These are phyloP conservation scores for Paraglomus occultum DNA, from an alignment of 192 early-diverging fungal species.

Conservation along the genomic window DNA sequence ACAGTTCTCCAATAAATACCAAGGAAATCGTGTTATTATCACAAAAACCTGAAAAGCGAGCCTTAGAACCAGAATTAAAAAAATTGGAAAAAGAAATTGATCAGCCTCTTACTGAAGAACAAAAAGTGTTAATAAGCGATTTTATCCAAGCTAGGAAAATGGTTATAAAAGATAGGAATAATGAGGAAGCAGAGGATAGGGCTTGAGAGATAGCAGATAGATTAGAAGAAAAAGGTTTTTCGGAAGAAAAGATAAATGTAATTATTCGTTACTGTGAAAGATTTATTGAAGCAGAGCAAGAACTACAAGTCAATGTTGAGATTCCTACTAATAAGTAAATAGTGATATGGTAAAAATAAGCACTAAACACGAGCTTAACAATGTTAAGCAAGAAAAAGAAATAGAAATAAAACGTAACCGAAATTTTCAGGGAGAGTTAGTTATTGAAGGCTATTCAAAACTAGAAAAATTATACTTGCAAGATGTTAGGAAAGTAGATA, in stretches of 20 bases:
- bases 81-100: no score
- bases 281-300: conserved; percentile 8
- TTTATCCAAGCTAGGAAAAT: neutral
- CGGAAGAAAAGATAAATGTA: neutral
- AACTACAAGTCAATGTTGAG: neutral
- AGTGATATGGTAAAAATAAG: neutral
- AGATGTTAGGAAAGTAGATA: neutral
- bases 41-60: no score
- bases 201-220: neutral
- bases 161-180: neutral
- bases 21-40: no score
- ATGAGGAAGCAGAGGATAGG: neutral
- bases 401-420: conserved; percentile 4
- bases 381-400: conserved; percentile 1
- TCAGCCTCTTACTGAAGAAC: neutral
- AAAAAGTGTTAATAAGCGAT: neutral
- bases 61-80: no score
- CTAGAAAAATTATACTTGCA: conserved; percentile 3
- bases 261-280: neutral
- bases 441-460: conserved; percentile 6
- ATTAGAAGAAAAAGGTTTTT: conserved; percentile 2
- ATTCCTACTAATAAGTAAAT: neutral
- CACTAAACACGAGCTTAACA: conserved; percentile 12
- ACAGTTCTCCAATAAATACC: conserved; percentile 8
- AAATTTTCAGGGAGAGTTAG: conserved; percentile 9